Base-by-base conservation (phyloP, 2,329 filamentous ascomycete genomes). In the Pseudogymnoascus sp. region DNA sequence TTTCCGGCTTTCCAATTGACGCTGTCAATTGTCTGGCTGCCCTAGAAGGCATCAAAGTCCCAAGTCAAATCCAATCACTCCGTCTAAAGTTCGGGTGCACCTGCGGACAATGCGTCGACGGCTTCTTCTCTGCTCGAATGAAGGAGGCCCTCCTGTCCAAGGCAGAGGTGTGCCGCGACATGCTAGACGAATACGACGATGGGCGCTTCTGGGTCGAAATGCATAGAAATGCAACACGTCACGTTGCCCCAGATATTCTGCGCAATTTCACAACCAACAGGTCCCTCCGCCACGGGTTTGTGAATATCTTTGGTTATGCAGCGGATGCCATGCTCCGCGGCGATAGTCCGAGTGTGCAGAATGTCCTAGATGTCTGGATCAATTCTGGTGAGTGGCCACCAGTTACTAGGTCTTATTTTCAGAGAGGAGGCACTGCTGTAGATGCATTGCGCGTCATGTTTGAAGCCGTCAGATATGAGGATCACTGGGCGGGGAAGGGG, bases 51-150 rank as follows among this genome's bases (percentile, higher is more conserved):
- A 64, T 70, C 31, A 37, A 64, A 16, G 61, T 63, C 37, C 28
- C 38, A 62, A 64, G 62, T 23, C 16, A 23, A 8, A 40, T 65
- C 50, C 66, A 70, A 53, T 61, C 66, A 4, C 62, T 65, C 63
- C 72, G 69, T 53, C 63, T 76, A 40, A 71, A 68, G 62, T 74
- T 69, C 61, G 74, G 75, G 11, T 77, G 75, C 65, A 77, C 72
- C 33, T 77, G 75, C 65, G 73, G 74, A 28, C 62, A 72, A 64
- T 76, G 75, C 65, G 62, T 73, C 14, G 67, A 65, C 33, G 75
- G 75, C 2, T 75, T 77, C 66, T 61, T 77, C 38, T 77, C 74
- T 56, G 72, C 74, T 14, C 71, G 73, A 50, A 77, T 75, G 73
- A 71, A 65, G n/a, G 63, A 63, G n/a, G n/a, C 37, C 8, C 37